A percentile compares a stretch with the other conserved stretches of the same genome.
These are phyloP conservation scores for Colletotrichum coccodes DNA, from an alignment of 2,329 filamentous ascomycete species.

Conservation along the genomic window DNA sequence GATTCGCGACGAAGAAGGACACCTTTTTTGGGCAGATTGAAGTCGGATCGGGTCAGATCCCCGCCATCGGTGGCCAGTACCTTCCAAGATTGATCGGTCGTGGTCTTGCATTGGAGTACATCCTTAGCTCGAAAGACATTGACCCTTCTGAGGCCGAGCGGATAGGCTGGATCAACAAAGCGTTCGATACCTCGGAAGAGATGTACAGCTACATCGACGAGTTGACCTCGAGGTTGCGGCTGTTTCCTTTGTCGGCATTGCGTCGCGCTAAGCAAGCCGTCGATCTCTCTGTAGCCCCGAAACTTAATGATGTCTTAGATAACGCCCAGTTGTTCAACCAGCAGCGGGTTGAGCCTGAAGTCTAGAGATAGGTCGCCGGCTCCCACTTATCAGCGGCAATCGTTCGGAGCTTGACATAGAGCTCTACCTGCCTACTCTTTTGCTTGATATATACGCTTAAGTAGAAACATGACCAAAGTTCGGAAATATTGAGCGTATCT, in stretches of 20 bases:
- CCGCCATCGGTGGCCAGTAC: neutral
- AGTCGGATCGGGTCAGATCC: neutral
- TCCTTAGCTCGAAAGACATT: neutral
- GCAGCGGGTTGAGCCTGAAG: no score
- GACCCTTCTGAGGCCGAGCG: neutral
- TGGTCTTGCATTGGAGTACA: neutral
- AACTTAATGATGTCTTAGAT: no score
- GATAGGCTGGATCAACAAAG: neutral
- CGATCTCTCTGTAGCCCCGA: no score
- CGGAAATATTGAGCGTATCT: no score
- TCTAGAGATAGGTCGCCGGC: no score
- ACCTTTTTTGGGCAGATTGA: neutral
- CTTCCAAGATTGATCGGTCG: neutral
- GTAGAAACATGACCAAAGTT: no score
- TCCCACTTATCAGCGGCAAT: no score
- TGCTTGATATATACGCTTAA: no score
- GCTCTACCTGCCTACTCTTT: no score
- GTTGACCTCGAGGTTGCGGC: neutral
- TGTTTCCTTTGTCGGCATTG: neutral
- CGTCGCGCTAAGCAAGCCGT: no score
- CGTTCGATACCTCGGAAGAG: neutral
- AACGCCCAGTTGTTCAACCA: no score
- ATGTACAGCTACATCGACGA: neutral
- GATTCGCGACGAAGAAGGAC: neutral
- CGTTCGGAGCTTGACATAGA: no score